Evolutionary conservation across 2,329 filamentous ascomycete genomes (phyloP).

Genomic region (Fusarium sulawesiense): DNA sequence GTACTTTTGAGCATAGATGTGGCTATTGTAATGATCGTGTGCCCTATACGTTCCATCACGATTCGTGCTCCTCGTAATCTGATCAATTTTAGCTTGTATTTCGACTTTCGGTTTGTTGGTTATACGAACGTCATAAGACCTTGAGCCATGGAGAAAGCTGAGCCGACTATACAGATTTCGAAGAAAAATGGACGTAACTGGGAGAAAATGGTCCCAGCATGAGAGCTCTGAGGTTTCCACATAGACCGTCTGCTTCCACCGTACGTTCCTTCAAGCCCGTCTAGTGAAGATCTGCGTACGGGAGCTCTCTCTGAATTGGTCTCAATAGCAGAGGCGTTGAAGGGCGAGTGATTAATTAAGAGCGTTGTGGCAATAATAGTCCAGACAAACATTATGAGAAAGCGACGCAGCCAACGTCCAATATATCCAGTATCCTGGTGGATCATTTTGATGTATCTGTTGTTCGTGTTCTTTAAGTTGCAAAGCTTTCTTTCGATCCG

Average conservation of each 20-base stretch:
- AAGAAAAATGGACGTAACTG: background rate
- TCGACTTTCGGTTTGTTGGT: background rate
- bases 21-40: background rate
- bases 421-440: background rate
- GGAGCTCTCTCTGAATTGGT: background rate
- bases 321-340: background rate
- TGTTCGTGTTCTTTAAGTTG: background rate
- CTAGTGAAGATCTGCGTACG: background rate
- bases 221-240: background rate
- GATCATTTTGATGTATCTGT: background rate
- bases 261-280: background rate
- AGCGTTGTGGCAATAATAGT: background rate
- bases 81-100: background rate
- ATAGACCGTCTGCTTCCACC: background rate
- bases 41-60: background rate
- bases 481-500: background rate
- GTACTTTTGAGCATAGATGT: background rate
- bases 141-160: background rate
- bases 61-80: background rate
- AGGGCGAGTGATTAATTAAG: fast-evolving
- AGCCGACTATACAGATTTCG: background rate
- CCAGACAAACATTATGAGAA: background rate
- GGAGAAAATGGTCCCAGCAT: background rate
- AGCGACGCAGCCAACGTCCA: background rate
- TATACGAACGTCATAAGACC: background rate